phyloP scores from a whole-genome alignment of 148 eudicot species.

The Rhododendron williamsianum region DNA sequence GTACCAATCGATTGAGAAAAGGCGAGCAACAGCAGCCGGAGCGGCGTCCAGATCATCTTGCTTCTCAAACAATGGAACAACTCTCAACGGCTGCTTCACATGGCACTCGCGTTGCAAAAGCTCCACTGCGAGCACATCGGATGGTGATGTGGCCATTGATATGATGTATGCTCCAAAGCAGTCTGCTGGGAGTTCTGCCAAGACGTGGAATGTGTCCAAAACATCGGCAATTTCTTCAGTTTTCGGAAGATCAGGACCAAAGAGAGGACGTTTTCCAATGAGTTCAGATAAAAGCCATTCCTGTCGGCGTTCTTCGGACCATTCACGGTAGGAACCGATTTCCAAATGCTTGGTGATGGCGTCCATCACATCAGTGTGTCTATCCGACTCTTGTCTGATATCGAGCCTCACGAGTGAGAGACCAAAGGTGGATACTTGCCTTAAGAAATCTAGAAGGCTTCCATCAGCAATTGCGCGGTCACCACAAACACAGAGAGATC shows the following conservation, averaged over 20 bases:
- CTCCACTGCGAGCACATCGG: slow-evolving; percentile 96
- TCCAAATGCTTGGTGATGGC: slow-evolving; percentile 85
- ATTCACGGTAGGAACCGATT: slow-evolving; percentile 87
- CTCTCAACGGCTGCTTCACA: slow-evolving; percentile 73
- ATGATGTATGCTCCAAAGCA: slow-evolving; percentile 97
- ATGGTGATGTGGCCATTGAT: slow-evolving; percentile 95
- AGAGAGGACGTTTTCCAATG: slow-evolving; percentile 84
- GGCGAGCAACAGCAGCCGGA: slow-evolving; percentile 87
- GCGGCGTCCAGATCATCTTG: slow-evolving; percentile 86
- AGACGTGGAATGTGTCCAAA: slow-evolving; percentile 66
- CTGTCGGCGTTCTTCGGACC: slow-evolving; percentile 88
- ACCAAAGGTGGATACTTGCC: slow-evolving; percentile 96
- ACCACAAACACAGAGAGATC: slow-evolving; percentile 86
- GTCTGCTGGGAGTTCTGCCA: slow-evolving; percentile 88
- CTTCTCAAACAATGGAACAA: slow-evolving; percentile 94
- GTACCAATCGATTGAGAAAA: slow-evolving; percentile 93
- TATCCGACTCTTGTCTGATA: slow-evolving; percentile 91
- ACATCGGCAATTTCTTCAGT: slow-evolving; percentile 97
- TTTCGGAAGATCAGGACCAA: slow-evolving; percentile 87
- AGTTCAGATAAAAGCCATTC: slow-evolving; percentile 98
- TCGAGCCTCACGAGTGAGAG: slow-evolving; percentile 91
- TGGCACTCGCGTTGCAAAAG: slow-evolving; percentile 94
- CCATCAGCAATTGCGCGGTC: slow-evolving; percentile 93
- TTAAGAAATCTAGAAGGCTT: slow-evolving; percentile 89
- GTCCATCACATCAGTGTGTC: slow-evolving; percentile 94